These are phyloP conservation scores for Russula virescens DNA, from an alignment of 768 basidiomycete genomes.

Conservation along the genomic window DNA sequence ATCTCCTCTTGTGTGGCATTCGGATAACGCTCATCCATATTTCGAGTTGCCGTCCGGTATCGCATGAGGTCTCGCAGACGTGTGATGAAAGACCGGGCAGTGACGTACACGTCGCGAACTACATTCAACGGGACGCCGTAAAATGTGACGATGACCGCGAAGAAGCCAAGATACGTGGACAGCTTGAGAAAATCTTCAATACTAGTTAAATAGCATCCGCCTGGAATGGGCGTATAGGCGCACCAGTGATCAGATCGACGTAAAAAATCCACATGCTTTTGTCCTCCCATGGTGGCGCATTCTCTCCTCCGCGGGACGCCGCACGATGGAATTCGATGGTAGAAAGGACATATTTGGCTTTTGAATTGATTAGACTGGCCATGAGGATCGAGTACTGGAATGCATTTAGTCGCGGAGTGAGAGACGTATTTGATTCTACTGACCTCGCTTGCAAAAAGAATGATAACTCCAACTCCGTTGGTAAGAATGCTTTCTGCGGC, in stretches of 20 bases:
- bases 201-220: constrained; percentile 14
- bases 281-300: constrained; percentile 91
- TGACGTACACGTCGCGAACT: constrained; percentile 94
- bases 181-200: constrained; percentile 88
- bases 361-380: constrained; percentile 71
- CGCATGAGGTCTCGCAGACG: constrained; percentile 84
- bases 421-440: constrained; percentile 27
- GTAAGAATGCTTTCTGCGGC: constrained; percentile 75
- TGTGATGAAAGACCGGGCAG: constrained; percentile 85
- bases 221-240: constrained; percentile 26
- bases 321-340: constrained; percentile 79
- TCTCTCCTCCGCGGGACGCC: constrained; percentile 69
- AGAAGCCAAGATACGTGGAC: constrained; percentile 88
- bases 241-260: constrained; percentile 86
- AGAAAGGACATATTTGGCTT: constrained; percentile 78
- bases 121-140: constrained; percentile 96
- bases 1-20: constrained; percentile 87
- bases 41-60: constrained; percentile 89
- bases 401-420: constrained; percentile 16
- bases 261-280: constrained; percentile 98
- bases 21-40: constrained; percentile 96
- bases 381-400: constrained; percentile 81
- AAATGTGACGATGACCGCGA: constrained; percentile 87
- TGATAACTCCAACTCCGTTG: constrained; percentile 82
- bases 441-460: constrained; percentile 93